Evolutionary conservation across 352 stramenopile species (phyloP).

Genomic region (Phytophthora syringae): DNA sequence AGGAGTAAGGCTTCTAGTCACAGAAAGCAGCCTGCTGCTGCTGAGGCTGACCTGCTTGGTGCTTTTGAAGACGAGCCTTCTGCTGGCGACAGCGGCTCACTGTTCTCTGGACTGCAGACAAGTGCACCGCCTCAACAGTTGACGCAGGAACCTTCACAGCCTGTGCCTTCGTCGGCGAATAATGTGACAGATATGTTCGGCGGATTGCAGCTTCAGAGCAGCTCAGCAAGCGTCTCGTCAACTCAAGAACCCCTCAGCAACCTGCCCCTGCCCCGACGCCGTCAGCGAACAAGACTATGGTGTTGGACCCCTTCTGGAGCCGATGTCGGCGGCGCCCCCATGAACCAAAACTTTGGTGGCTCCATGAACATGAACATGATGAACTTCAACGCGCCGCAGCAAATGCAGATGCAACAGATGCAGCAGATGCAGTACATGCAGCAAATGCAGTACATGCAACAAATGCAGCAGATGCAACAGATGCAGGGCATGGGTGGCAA

Average conservation of each 20-base stretch:
- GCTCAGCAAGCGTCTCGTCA: conserved; percentile 31
- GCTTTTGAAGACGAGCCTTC: conserved; percentile 67
- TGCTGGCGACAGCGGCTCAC: conserved; percentile 37
- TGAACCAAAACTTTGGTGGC: conserved; percentile 48
- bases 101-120: conserved; percentile 76
- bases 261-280: conserved; percentile 28
- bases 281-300: conserved; percentile 50
- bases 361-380: conserved; percentile 71
- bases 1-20: conserved; percentile 39
- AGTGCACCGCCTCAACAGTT: conserved; percentile 34
- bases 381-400: conserved; percentile 60
- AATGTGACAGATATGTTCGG: conserved; percentile 80
- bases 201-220: conserved; percentile 67
- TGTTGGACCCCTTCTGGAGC: conserved; percentile 80
- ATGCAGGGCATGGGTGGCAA: conserved; percentile 58
- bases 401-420: conserved; percentile 74
- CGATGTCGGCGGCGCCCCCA: conserved; percentile 49
- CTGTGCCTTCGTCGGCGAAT: conserved; percentile 31
- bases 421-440: conserved; percentile 78
- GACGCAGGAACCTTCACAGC: conserved; percentile 27
- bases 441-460: conserved; percentile 77
- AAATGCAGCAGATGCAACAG: conserved; percentile 71
- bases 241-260: conserved; percentile 26
- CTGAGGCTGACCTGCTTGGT: conserved; percentile 73
- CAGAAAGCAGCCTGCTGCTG: conserved; percentile 45